phyloP scores from a whole-genome alignment of 148 eudicot species.

The Nepenthes gracilis region DNA sequence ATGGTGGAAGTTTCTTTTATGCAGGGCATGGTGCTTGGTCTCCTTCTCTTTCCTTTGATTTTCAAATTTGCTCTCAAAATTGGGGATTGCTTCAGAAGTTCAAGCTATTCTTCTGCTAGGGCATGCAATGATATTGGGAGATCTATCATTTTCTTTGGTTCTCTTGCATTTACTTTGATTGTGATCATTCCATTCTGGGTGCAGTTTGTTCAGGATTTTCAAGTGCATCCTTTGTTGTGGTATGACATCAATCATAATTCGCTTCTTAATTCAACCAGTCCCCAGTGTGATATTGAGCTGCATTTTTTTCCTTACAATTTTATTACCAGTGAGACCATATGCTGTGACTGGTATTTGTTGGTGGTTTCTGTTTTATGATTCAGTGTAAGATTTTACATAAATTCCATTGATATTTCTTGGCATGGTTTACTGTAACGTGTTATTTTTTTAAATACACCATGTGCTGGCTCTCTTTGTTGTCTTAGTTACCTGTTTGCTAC shows the following conservation, averaged over 20 bases:
- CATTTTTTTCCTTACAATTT: not conserved
- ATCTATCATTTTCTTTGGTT: constrained; percentile 53
- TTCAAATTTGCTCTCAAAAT: constrained; percentile 31
- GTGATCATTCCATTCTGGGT: constrained; percentile 62
- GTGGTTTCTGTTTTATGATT: no score
- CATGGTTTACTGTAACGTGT: no score
- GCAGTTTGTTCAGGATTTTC: constrained; percentile 66
- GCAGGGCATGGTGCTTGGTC: constrained; percentile 81
- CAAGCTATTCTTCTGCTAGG: constrained; percentile 14
- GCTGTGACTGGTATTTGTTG: no score
- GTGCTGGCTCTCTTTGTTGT: no score
- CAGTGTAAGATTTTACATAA: no score
- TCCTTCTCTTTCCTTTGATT: constrained; percentile 64
- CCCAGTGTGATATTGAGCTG: not conserved
- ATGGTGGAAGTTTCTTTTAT: constrained; percentile 4
- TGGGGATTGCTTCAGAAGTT: constrained; percentile 17
- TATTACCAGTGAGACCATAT: not conserved
- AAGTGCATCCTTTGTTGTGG: constrained; percentile 79
- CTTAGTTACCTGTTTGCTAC: no score
- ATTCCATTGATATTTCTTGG: no score
- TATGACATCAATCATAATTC: constrained; percentile 11
- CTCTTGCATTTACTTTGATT: constrained; percentile 32
- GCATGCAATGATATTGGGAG: constrained; percentile 30
- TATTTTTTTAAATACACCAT: no score
- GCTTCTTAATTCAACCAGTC: not conserved